Conservation (phyloP, 2,329 filamentous ascomycete species). For the Madurella mycetomatis region DNA sequence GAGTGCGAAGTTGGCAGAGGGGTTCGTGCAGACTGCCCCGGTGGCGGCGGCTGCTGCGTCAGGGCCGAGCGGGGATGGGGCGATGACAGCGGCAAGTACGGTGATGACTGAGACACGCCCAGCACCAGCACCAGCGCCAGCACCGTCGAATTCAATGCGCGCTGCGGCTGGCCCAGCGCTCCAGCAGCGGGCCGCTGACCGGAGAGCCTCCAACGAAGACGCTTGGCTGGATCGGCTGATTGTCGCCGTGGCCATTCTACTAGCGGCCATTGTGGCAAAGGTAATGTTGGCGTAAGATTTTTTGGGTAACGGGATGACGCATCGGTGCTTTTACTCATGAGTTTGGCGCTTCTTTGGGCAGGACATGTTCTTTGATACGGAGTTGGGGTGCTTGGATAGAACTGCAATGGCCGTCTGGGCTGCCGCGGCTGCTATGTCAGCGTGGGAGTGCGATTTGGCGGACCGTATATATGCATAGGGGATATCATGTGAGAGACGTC, state of each 20-base stretch:
- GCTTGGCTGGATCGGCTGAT: constrained; percentile 81
- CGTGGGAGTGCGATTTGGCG: too few species aligned
- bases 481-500: too few species aligned
- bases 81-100: not conserved
- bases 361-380: not conserved
- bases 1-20: constrained; percentile 51
- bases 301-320: not conserved
- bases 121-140: constrained; percentile 17
- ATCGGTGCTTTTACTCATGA: not conserved
- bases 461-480: too few species aligned
- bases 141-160: constrained; percentile 11
- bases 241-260: constrained; percentile 62
- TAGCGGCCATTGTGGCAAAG: constrained; percentile 66
- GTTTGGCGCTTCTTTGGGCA: too few species aligned
- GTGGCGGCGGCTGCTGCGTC: constrained; percentile 20
- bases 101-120: constrained; percentile 15
- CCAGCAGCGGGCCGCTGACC: constrained; percentile 21
- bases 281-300: constrained; percentile 35
- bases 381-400: not conserved
- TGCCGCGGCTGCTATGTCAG: too few species aligned
- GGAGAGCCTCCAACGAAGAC: constrained; percentile 44
- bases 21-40: constrained; percentile 51
- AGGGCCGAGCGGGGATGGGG: constrained; percentile 1
- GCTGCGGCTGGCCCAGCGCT: constrained; percentile 17
- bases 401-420: not conserved